A percentile compares a stretch with the other conserved stretches of the same genome.
phyloP scores from a whole-genome alignment of 2,329 filamentous ascomycete genomes.

The Colletotrichum incanum region DNA sequence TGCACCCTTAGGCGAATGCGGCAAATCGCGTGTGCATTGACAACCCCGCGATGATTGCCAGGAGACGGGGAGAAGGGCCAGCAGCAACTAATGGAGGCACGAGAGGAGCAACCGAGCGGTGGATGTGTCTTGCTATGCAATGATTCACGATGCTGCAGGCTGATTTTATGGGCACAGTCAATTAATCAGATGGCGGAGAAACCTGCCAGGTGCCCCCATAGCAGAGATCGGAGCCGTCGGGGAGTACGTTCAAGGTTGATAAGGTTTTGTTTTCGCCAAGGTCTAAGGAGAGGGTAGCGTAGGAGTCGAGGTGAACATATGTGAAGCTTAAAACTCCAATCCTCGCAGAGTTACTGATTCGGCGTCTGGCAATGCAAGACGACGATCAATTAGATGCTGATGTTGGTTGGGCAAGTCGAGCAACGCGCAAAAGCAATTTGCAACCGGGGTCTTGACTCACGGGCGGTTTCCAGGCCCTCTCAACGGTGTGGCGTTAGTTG shows the following conservation, averaged over 20 bases:
- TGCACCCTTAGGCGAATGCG: not conserved
- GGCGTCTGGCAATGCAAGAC: not conserved
- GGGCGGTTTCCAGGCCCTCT: not conserved
- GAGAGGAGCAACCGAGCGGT: not conserved
- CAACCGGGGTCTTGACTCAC: conserved; percentile 25
- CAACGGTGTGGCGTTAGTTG: conserved; percentile 21
- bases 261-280: conserved; percentile 2
- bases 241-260: not conserved
- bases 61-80: not conserved
- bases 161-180: conserved; percentile 7
- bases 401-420: not conserved
- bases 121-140: not conserved
- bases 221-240: conserved; percentile 9
- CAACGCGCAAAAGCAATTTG: conserved; percentile 5
- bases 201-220: not conserved
- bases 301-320: conserved; percentile 4
- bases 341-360: not conserved
- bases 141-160: conserved; percentile 15
- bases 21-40: not conserved
- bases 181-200: conserved; percentile 7
- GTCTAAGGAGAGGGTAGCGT: conserved; percentile 2
- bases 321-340: conserved; percentile 3
- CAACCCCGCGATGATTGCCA: not conserved
- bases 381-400: not conserved
- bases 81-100: not conserved